Base-by-base conservation (phyloP, 805 yeast species). In the Clavispora fructus region DNA sequence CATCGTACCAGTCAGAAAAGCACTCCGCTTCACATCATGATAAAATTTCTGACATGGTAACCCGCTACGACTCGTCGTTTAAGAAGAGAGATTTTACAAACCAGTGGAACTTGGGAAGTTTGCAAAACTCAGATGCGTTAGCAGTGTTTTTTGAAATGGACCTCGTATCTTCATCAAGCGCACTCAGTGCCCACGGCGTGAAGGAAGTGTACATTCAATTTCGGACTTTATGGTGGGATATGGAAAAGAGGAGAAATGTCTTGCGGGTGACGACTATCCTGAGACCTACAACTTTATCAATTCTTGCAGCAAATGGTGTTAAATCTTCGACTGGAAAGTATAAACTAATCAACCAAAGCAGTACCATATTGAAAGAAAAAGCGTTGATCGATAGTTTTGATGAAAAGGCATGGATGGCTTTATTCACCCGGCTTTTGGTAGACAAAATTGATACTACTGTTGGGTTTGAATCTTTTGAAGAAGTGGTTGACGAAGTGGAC, bases 41-140 rank as follows among this genome's bases (percentile, higher is more conserved):
- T 10, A 63, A 57, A 29, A 68, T 70, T 1, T 63, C 73, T 5
- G 75, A 70, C 49, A 55, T 57, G 7, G 39, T 67, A 6, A 57
- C 62, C 8, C 47, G 49, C 14, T 70, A 59, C 48, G 74, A 69
- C 44, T 59, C 69, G 1, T 52, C 67, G 6, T 55, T 60, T 27
- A 60, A 60, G 35, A 63, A 61, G 46, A 58, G 56, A 39, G 58
- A 66, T 6, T 65, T 69, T 46, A 72, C 78, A 7, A 72, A 72
- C 47, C 55, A 54, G 41, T 69, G 75, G 75, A 47, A 46, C 25
- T 57, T 69, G 42, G 65, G 63, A 39, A 39, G 41, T 13, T 42
- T 68, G n/a, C 26, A 49, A 1, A 14, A 33, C 0, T 40, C 45
- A 12, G 67, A 63, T 23, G 57, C 69, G 0, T 26, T 64, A 25